Evolutionary conservation across 2,329 filamentous ascomycete genomes (phyloP).

Genomic region (Fusarium falciforme): DNA sequence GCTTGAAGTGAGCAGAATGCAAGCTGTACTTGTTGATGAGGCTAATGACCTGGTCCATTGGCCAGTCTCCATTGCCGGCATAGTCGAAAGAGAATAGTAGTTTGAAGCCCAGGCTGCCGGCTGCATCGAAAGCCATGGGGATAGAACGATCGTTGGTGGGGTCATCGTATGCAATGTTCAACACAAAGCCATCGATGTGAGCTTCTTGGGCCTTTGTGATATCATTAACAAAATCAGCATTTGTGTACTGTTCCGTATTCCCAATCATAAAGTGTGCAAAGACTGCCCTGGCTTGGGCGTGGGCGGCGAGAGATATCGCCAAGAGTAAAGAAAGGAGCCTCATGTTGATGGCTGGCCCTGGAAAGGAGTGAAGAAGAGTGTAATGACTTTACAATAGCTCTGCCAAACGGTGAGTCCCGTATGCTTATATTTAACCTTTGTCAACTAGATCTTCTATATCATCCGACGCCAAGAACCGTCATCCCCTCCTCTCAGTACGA

Average conservation of each 20-base stretch:
- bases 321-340: neutral
- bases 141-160: neutral
- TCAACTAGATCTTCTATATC: neutral
- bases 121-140: neutral
- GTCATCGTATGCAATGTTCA: neutral
- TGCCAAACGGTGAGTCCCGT: neutral
- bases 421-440: neutral
- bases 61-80: neutral
- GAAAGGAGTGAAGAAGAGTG: neutral
- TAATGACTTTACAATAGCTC: neutral
- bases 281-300: neutral
- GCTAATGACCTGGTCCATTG: neutral
- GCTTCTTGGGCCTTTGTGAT: neutral
- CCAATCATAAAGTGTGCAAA: neutral
- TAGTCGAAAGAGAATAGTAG: neutral
- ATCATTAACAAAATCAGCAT: neutral
- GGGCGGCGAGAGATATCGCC: neutral
- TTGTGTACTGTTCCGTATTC: neutral
- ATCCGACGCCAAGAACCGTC: neutral
- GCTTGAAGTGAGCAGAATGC: neutral
- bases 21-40: neutral
- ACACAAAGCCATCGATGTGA: neutral
- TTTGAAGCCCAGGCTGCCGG: neutral
- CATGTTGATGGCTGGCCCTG: neutral
- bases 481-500: neutral